phyloP scores from a whole-genome alignment of 495 filamentous ascomycete species.

The Cenococcum geophilum region DNA sequence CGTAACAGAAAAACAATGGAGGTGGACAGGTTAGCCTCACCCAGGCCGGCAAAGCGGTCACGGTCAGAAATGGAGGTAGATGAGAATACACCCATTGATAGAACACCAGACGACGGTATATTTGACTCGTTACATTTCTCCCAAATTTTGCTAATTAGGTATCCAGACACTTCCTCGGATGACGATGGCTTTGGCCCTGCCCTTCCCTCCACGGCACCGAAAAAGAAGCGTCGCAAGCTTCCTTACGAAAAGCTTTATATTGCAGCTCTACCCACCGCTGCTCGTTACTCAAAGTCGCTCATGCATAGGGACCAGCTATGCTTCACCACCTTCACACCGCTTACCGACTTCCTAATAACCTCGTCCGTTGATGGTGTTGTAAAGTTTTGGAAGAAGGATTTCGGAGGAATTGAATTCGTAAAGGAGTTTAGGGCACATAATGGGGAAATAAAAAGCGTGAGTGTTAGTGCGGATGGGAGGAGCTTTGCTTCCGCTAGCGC shows the following conservation, averaged over 20 bases:
- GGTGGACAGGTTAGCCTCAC: neutral
- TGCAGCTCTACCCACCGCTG: slow-evolving; percentile 73
- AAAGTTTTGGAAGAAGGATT: slow-evolving; percentile 98
- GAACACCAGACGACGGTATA: slow-evolving; percentile 17
- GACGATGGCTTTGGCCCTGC: slow-evolving; percentile 95
- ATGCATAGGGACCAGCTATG: slow-evolving; percentile 97
- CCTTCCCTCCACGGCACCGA: slow-evolving; percentile 64
- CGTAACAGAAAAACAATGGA: neutral
- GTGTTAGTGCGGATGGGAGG: slow-evolving; percentile 79
- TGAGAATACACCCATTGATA: slow-evolving; percentile 9
- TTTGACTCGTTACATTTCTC: neutral
- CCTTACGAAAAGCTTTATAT: slow-evolving; percentile 93
- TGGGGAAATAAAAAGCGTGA: slow-evolving; percentile 76
- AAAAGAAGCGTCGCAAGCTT: slow-evolving; percentile 83
- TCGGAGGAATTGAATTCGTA: slow-evolving; percentile 87
- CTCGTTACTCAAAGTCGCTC: slow-evolving; percentile 88
- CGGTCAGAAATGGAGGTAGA: slow-evolving; percentile 28
- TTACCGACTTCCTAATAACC: slow-evolving; percentile 91
- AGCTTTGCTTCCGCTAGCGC: slow-evolving; percentile 85
- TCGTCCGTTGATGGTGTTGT: slow-evolving; percentile 87
- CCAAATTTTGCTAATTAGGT: neutral
- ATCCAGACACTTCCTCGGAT: slow-evolving; percentile 50
- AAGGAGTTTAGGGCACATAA: slow-evolving; percentile 93
- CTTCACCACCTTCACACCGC: slow-evolving; percentile 78
- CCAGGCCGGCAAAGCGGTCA: slow-evolving; percentile 13